phyloP scores from a whole-genome alignment of 768 basidiomycete species.

The Boletus tylopilopsis region DNA sequence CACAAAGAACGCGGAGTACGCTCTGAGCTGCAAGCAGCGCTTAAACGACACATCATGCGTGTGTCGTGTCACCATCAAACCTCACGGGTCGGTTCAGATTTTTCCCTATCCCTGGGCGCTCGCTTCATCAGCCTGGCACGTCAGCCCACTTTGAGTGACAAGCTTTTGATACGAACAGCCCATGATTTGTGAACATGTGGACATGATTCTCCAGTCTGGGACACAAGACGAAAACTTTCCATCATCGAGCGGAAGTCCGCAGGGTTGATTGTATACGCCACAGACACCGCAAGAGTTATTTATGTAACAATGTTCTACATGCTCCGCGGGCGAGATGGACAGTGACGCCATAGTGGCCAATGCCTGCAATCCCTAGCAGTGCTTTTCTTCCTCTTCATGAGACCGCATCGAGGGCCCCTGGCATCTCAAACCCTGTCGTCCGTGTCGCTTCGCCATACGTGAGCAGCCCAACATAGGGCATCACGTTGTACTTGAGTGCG shows the following conservation, averaged over 20 bases:
- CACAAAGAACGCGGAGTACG: constrained; percentile 20
- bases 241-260: not conserved
- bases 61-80: not conserved
- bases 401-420: constrained; percentile 30
- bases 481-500: constrained; percentile 80
- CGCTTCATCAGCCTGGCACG: constrained; percentile 10
- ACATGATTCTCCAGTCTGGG: constrained; percentile 1
- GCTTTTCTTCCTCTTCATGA: constrained; percentile 13
- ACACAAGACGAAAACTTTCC: constrained; percentile 1
- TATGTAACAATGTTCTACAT: constrained; percentile 17
- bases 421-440: constrained; percentile 37
- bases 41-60: not conserved
- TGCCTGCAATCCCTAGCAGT: not conserved
- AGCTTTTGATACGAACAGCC: constrained; percentile 18
- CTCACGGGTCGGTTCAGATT: constrained; percentile 1
- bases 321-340: constrained; percentile 15
- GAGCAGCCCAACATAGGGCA: constrained; percentile 84
- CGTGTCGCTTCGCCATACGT: constrained; percentile 71
- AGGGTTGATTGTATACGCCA: constrained; percentile 12
- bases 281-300: constrained; percentile 7
- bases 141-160: constrained; percentile 15
- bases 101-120: constrained; percentile 7
- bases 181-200: not conserved
- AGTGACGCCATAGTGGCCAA: constrained; percentile 14
- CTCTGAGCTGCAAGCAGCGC: constrained; percentile 15